These are phyloP conservation scores for Lolium rigidum DNA, from an alignment of 176 grass and related monocot species.

Conservation along the genomic window DNA sequence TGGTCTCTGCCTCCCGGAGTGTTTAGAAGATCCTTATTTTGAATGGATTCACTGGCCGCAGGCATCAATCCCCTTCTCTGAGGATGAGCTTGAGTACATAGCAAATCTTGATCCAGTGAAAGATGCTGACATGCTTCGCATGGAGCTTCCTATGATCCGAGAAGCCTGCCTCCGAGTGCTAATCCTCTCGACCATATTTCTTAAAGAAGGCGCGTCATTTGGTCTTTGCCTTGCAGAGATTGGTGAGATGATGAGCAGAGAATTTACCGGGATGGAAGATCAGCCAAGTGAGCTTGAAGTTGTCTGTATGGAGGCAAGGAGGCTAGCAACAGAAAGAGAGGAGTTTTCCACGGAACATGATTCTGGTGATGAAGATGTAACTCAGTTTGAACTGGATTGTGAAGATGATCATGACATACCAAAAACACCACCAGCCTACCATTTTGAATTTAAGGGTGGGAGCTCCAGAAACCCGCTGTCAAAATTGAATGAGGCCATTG, in stretches of 20 bases:
- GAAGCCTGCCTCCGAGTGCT: slow-evolving; percentile 88
- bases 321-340: slow-evolving; percentile 63
- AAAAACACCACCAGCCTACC: slow-evolving; percentile 42
- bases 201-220: slow-evolving; percentile 79
- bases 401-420: slow-evolving; percentile 54
- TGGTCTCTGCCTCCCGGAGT: slow-evolving; percentile 86
- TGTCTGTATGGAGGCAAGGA: slow-evolving; percentile 85
- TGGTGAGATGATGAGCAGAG: slow-evolving; percentile 93
- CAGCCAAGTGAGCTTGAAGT: slow-evolving; percentile 86
- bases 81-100: slow-evolving; percentile 86
- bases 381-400: slow-evolving; percentile 76
- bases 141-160: slow-evolving; percentile 87
- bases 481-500: slow-evolving; percentile 66
- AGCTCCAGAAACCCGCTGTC: slow-evolving; percentile 61
- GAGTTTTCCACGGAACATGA: slow-evolving; percentile 53
- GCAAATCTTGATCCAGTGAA: slow-evolving; percentile 72
- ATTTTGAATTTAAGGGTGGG: slow-evolving; percentile 53
- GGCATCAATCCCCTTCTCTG: slow-evolving; percentile 77
- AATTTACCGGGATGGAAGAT: slow-evolving; percentile 68
- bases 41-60: slow-evolving; percentile 98
- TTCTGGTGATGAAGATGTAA: slow-evolving; percentile 56
- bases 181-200: slow-evolving; percentile 85
- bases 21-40: slow-evolving; percentile 96
- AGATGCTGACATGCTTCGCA: slow-evolving; percentile 79
- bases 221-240: slow-evolving; percentile 87